Base-by-base conservation (phyloP, 768 basidiomycete species). In the Suillus bovinus region DNA sequence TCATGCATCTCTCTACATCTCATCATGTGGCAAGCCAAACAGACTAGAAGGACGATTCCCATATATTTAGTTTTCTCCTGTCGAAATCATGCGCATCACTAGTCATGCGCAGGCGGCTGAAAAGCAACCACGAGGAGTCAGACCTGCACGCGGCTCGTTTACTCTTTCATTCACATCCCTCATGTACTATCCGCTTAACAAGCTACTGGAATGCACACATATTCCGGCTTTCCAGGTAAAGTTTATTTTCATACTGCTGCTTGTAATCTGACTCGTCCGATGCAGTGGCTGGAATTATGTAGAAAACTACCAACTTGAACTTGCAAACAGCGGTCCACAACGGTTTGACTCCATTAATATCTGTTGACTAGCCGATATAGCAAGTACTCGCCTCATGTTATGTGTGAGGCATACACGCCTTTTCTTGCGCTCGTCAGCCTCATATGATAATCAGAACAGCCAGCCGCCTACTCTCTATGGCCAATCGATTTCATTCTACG, bases 401-500 rank as follows among this genome's bases (percentile, higher is more conserved):
- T 27, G 38, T 20, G 36, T 39, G 55, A 56, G 55, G 55, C 38
- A 20, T 39, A 38, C 55, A 56, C 27, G 27, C 55, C 38, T 39
- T 39, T 20, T 39, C 24, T 56, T 56, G 38, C 55, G 24, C 55
- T 39, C 17, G 38, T 38, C 55, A 56, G 55, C 55, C 55, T 16
- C 34, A 27, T 24, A 56, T 27, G 38, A 39, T 56, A 56, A 56
- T 56, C 17, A 29, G 17, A 29, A 27, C 10, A 39, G 38, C 27
- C 38, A 56, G 38, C 55, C 38, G 36, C 36, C 54, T 55, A 39
- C 22, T 55, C 36, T 55, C 36, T 24, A 24, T 56, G 24, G 39
- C 3, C n/a, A 39, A 27, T 39, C 55, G 29, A n/a, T 52, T 56
- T n/a, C 55, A 56, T 56, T 39, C 55, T 56, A 39, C 38, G 38